A percentile compares a stretch with the other conserved stretches of the same genome.
phyloP scores from a whole-genome alignment of 2,329 filamentous ascomycete species.

The Fusarium albosuccineum region DNA sequence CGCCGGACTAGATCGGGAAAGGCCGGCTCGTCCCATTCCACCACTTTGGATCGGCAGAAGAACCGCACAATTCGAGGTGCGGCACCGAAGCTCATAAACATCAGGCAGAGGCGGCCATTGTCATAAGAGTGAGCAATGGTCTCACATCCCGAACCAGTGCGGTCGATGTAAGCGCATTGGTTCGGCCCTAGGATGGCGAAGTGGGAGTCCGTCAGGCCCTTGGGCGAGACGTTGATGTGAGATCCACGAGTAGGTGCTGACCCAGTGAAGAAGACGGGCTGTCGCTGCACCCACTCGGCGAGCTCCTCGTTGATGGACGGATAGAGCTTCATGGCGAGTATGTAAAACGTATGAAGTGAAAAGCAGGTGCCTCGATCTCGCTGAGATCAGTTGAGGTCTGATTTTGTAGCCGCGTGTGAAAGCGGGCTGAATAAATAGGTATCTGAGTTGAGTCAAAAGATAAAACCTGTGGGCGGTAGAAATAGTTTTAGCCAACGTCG shows the following conservation, averaged over 20 bases:
- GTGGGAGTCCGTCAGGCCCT: slow-evolving; percentile 74
- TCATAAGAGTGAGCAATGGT: slow-evolving; percentile 83
- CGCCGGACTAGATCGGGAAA: slow-evolving; percentile 63
- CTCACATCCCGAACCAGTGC: slow-evolving; percentile 81
- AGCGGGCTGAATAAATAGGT: slow-evolving; percentile 25
- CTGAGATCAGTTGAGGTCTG: slow-evolving; percentile 26
- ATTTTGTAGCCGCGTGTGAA: slow-evolving; percentile 27
- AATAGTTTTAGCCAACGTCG: slow-evolving; percentile 20
- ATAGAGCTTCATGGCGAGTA: slow-evolving; percentile 69
- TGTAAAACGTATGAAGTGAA: slow-evolving; percentile 38
- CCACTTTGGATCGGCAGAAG: slow-evolving; percentile 70
- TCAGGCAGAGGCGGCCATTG: slow-evolving; percentile 79
- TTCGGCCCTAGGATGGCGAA: slow-evolving; percentile 71
- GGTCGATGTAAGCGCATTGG: slow-evolving; percentile 77
- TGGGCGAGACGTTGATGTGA: slow-evolving; percentile 83
- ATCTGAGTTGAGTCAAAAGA: slow-evolving; percentile 21
- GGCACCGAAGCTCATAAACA: slow-evolving; percentile 76
- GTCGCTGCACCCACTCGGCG: slow-evolving; percentile 72
- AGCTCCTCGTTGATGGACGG: slow-evolving; percentile 67
- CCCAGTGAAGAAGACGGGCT: slow-evolving; percentile 81
- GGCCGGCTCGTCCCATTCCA: slow-evolving; percentile 69
- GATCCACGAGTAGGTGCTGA: slow-evolving; percentile 75
- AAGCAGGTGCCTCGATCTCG: slow-evolving; percentile 33
- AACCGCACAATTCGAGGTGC: slow-evolving; percentile 73
- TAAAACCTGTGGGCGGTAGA: slow-evolving; percentile 22